Evolutionary conservation across 352 stramenopile species (phyloP).

Genomic region (Pythium phragmiticola): DNA sequence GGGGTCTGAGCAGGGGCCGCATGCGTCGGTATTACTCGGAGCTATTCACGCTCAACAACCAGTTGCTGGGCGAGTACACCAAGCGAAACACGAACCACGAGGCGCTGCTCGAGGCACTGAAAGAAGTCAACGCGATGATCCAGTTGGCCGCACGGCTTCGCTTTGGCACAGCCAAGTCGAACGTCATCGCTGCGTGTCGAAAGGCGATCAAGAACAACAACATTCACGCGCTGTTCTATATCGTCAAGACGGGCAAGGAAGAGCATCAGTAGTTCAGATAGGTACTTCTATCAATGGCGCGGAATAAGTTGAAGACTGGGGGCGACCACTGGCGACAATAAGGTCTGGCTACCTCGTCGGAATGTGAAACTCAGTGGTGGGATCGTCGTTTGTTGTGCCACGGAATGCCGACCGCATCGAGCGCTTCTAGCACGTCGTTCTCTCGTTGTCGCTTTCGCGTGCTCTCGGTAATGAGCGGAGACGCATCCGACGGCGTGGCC

Average conservation of each 20-base stretch:
- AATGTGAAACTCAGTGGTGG: neutral
- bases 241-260: constrained; percentile 83
- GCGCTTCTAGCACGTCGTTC: constrained; percentile 27
- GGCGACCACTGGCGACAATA: neutral
- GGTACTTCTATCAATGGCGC: neutral
- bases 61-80: constrained; percentile 90
- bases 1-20: constrained; percentile 36
- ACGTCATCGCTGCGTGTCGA: constrained; percentile 77
- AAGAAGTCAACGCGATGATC: constrained; percentile 92
- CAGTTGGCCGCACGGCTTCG: constrained; percentile 87
- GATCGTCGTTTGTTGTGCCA: constrained; percentile 22
- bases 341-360: neutral
- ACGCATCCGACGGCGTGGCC: constrained; percentile 21
- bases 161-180: constrained; percentile 83
- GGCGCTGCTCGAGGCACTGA: constrained; percentile 86
- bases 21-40: constrained; percentile 91
- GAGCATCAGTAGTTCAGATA: constrained; percentile 50
- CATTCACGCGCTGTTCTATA: constrained; percentile 84
- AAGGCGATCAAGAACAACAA: constrained; percentile 91
- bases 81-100: constrained; percentile 92
- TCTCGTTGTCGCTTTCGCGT: constrained; percentile 36
- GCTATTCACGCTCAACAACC: constrained; percentile 89
- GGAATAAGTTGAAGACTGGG: constrained; percentile 7
- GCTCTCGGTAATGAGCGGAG: constrained; percentile 20
- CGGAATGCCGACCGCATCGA: constrained; percentile 18